phyloP scores from a whole-genome alignment of 2,329 filamentous ascomycete genomes.

The Aspergillus ochraceus region DNA sequence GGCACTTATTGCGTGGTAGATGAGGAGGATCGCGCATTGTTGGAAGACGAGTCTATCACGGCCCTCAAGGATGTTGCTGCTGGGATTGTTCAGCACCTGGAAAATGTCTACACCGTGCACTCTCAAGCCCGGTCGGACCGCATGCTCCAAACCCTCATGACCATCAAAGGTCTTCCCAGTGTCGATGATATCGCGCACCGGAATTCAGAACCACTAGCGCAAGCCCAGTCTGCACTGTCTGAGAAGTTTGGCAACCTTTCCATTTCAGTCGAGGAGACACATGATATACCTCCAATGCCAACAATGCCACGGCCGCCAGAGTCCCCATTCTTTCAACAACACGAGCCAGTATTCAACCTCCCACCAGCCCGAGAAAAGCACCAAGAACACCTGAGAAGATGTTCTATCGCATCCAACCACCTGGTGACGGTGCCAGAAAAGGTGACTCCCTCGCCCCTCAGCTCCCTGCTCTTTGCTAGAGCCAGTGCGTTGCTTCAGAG shows the following conservation, averaged over 20 bases:
- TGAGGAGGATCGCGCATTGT: slow-evolving; percentile 49
- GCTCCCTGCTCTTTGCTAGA: slow-evolving; percentile 38
- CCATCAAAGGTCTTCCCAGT: slow-evolving; percentile 41
- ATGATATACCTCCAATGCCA: not conserved
- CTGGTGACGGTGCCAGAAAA: slow-evolving; percentile 14
- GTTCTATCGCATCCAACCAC: slow-evolving; percentile 11
- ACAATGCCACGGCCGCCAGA: not conserved
- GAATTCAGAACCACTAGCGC: not conserved
- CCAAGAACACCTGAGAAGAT: slow-evolving; percentile 9
- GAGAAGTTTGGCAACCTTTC: not conserved
- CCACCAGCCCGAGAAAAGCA: slow-evolving; percentile 4
- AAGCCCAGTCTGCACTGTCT: not conserved
- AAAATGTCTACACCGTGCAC: slow-evolving; percentile 53
- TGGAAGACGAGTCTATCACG: slow-evolving; percentile 30
- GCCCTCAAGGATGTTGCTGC: slow-evolving; percentile 12
- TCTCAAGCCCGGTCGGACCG: slow-evolving; percentile 55
- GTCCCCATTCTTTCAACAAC: slow-evolving; percentile 5
- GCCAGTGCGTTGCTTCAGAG: slow-evolving; percentile 45
- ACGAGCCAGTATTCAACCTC: not conserved
- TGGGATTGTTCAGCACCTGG: slow-evolving; percentile 58
- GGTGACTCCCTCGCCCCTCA: slow-evolving; percentile 8
- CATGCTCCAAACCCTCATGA: slow-evolving; percentile 54
- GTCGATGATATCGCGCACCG: not conserved
- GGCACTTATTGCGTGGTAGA: slow-evolving; percentile 62
- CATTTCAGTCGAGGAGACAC: not conserved